Evolutionary conservation across 1,139 yeast genomes (phyloP).

Genomic region (Suhomyces bolitotheri): DNA sequence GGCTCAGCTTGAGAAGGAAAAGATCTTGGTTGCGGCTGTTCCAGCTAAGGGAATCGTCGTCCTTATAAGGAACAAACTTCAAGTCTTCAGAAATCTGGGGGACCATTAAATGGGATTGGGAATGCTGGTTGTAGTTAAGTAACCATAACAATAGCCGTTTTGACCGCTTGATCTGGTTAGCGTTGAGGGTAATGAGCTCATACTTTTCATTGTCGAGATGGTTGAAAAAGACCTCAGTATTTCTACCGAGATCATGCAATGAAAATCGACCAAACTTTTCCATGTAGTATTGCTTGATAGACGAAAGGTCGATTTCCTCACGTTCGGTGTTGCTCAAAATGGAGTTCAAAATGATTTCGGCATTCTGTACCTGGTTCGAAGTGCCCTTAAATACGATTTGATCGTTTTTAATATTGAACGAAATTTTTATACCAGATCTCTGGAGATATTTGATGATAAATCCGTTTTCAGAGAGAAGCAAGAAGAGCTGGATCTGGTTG

Average conservation of each 20-base stretch:
- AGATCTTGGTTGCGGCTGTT: constrained; percentile 27
- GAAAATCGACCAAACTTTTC: constrained; percentile 30
- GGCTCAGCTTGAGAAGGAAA: constrained; percentile 19
- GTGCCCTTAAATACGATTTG: constrained; percentile 32
- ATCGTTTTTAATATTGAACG: constrained; percentile 30
- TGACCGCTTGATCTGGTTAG: constrained; percentile 32
- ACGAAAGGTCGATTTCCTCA: constrained; percentile 34
- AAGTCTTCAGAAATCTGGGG: constrained; percentile 15
- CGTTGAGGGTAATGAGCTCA: constrained; percentile 32
- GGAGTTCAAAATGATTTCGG: constrained; percentile 33
- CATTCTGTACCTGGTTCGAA: constrained; percentile 34
- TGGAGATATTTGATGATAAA: constrained; percentile 50
- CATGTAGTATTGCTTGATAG: constrained; percentile 25
- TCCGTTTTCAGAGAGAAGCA: constrained; percentile 51
- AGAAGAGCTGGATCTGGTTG: constrained; percentile 46
- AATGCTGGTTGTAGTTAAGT: constrained; percentile 36
- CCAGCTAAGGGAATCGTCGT: constrained; percentile 41
- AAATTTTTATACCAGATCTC: constrained; percentile 55
- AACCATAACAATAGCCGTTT: constrained; percentile 43
- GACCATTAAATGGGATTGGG: constrained; percentile 21
- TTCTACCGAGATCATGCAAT: constrained; percentile 27
- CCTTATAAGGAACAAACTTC: constrained; percentile 29
- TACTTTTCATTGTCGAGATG: constrained; percentile 26
- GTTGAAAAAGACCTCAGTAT: constrained; percentile 39
- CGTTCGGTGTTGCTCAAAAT: constrained; percentile 37